Evolutionary conservation across 768 basidiomycete genomes (phyloP).

Genomic region (Clavulina sp.): DNA sequence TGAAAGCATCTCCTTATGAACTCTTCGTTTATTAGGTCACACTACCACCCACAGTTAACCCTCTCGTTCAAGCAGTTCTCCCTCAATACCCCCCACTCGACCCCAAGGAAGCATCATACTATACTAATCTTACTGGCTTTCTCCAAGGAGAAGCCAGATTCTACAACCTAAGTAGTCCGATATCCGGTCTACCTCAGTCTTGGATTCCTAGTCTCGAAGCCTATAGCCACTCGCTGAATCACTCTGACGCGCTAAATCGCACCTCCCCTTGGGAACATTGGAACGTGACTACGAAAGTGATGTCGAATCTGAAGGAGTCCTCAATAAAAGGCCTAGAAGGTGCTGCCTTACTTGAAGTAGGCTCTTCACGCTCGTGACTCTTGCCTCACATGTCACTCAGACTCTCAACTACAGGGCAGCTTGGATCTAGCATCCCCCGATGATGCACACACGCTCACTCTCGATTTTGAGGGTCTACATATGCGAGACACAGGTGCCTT

Average conservation of each 20-base stretch:
- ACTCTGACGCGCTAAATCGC: constrained; percentile 24
- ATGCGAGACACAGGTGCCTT: constrained; percentile 55
- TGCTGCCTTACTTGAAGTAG: not conserved
- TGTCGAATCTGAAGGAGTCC: constrained; percentile 43
- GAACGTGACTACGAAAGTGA: constrained; percentile 60
- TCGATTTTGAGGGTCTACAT: constrained; percentile 67
- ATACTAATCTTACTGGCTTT: constrained; percentile 62
- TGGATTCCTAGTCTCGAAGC: constrained; percentile 37
- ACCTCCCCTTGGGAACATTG: constrained; percentile 20
- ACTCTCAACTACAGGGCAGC: constrained; percentile 35
- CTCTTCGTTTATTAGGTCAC: not conserved
- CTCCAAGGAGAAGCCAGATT: constrained; percentile 43
- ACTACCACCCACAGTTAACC: constrained; percentile 17
- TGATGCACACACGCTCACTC: constrained; percentile 25
- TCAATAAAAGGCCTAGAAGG: constrained; percentile 34
- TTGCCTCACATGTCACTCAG: not conserved
- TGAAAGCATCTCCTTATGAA: constrained; percentile 2
- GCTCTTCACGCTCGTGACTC: not conserved
- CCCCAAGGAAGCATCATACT: constrained; percentile 38
- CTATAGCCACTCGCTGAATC: constrained; percentile 33
- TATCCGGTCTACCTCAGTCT: constrained; percentile 21
- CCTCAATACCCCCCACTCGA: constrained; percentile 29
- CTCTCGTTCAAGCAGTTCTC: constrained; percentile 34
- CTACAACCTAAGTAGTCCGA: constrained; percentile 42
- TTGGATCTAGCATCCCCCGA: constrained; percentile 40